Base-by-base conservation (phyloP, 2,329 filamentous ascomycete species). In the Fusarium burgessii region DNA sequence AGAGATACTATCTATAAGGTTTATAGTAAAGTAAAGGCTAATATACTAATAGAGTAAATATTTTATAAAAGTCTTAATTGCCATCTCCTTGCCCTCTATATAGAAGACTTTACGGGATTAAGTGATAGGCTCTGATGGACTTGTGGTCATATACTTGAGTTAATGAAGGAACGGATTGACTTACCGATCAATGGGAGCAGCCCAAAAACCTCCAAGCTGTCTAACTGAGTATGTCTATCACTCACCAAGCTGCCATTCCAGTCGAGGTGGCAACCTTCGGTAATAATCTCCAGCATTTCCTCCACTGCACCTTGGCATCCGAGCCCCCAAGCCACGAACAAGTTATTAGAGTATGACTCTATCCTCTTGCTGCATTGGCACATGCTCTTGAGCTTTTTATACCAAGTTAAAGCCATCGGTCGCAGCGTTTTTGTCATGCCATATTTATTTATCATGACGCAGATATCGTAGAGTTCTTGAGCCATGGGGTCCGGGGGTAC, bases 241-340 rank as follows among this genome's bases (percentile, higher is more conserved):
- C 45, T 7, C 23, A 59, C 15, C 46, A 63, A 41, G 20, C 35
- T 58, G 25, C 38, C 60, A 20, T 46, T 25, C 25, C 46, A n/a
- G 23, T 46, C 29, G 6, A 46, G 11, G 8, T 42, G 35, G 18
- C 27, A 63, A 10, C n/a, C 18, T 49, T 15, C 32, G 13, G 60
- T 20, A 10, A 63, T 46, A 5, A 20, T 18, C 15, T 15, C n/a
- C 11, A 49, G 20, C 18, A 62, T 63, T 8, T 59, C 29, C 17
- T 51, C 13, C 4, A 51, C 60, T 15, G 29, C 36, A 25, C 18
- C 9, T 6, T 27, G 23, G 29, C 32, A 45, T 13, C 60, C 60
- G 11, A 63, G 33, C 27, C 52, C 60, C 55, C 60, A 63, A 18
- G 56, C 46, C 14, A 52, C 32, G 18, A 63, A 63, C 15, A 63